phyloP scores from a whole-genome alignment of 1,139 yeast genomes.

The Zygosaccharomyces sapae region DNA sequence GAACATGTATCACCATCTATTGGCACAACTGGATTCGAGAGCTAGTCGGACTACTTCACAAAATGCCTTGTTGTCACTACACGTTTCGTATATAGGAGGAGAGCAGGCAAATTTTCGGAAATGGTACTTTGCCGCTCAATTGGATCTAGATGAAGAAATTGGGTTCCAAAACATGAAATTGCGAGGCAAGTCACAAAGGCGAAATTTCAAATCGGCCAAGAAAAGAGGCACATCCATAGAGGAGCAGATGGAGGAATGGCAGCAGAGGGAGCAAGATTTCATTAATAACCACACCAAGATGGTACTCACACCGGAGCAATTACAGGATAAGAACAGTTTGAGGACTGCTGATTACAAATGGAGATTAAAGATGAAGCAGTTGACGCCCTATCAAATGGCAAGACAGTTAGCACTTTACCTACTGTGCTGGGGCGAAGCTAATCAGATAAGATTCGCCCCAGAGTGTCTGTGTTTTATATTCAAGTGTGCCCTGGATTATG shows the following conservation, averaged over 20 bases:
- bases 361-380: constrained; percentile 54
- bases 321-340: constrained; percentile 56
- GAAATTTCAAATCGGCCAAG: constrained; percentile 38
- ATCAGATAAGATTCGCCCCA: constrained; percentile 76
- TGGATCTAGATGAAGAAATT: constrained; percentile 60
- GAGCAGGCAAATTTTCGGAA: constrained; percentile 60
- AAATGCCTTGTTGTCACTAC: constrained; percentile 55
- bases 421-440: constrained; percentile 87
- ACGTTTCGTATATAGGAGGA: constrained; percentile 74
- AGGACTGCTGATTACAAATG: constrained; percentile 58
- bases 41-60: constrained; percentile 58
- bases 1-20: constrained; percentile 61
- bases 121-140: constrained; percentile 72
- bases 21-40: constrained; percentile 63
- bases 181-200: constrained; percentile 35
- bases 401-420: constrained; percentile 67
- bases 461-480: constrained; percentile 79
- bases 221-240: constrained; percentile 36
- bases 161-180: constrained; percentile 45
- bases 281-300: constrained; percentile 33
- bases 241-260: constrained; percentile 34
- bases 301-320: constrained; percentile 40
- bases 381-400: constrained; percentile 52
- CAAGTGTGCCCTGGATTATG: constrained; percentile 71
- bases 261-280: constrained; percentile 32